These are phyloP conservation scores for Xerocomellus intermedius DNA, from an alignment of 768 basidiomycete genomes.

Conservation along the genomic window DNA sequence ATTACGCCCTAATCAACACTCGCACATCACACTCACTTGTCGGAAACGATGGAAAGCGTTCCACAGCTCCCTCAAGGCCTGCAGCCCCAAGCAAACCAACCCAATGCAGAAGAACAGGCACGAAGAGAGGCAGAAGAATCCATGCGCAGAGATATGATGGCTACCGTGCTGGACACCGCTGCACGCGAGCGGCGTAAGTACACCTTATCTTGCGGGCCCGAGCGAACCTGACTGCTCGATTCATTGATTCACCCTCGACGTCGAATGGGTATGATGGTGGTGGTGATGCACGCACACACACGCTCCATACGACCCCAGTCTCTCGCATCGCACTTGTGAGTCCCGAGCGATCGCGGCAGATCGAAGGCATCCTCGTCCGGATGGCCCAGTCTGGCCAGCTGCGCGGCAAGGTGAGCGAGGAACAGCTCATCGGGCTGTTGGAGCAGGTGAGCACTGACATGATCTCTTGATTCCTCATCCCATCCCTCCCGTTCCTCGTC, in stretches of 20 bases:
- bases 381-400: slow-evolving; percentile 87
- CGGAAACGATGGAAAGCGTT: slow-evolving; percentile 24
- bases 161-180: slow-evolving; percentile 71
- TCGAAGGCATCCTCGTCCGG: slow-evolving; percentile 72
- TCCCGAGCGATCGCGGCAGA: slow-evolving; percentile 74
- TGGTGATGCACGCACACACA: background rate
- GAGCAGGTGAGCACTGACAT: slow-evolving; percentile 59
- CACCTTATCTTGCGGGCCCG: background rate
- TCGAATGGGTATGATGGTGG: background rate
- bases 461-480: background rate
- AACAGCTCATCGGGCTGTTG: slow-evolving; percentile 79
- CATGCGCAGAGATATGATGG: slow-evolving; percentile 72
- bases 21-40: background rate
- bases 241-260: background rate
- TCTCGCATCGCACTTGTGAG: slow-evolving; percentile 87
- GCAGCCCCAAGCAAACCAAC: slow-evolving; percentile 40
- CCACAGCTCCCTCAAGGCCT: slow-evolving; percentile 28
- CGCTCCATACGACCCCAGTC: slow-evolving; percentile 55
- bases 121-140: slow-evolving; percentile 69
- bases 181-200: slow-evolving; percentile 77
- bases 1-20: background rate
- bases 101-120: slow-evolving; percentile 50
- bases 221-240: background rate
- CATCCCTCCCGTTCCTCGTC: background rate
- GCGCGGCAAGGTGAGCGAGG: slow-evolving; percentile 71